A percentile compares a stretch with the other conserved stretches of the same genome.
These are phyloP conservation scores for Collybiopsis confluens DNA, from an alignment of 768 basidiomycete species.

Conservation along the genomic window DNA sequence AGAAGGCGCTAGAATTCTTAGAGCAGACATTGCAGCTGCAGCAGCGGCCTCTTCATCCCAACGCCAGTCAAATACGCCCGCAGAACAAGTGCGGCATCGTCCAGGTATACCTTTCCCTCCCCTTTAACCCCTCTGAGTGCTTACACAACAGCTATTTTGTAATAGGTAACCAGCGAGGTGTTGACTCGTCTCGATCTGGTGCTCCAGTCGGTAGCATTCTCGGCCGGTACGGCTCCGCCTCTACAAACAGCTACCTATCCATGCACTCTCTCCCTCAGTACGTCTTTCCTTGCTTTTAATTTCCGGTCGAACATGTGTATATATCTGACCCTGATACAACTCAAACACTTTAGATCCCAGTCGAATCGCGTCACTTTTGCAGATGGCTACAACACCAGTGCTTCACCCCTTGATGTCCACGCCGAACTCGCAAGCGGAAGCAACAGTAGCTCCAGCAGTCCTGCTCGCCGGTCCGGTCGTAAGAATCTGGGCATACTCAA, in stretches of 20 bases:
- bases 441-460: slow-evolving; percentile 8
- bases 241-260: slow-evolving; percentile 12
- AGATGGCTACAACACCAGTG: slow-evolving; percentile 33
- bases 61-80: slow-evolving; percentile 31
- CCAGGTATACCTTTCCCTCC: slow-evolving; percentile 31
- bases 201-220: slow-evolving; percentile 13
- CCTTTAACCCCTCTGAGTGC: background rate
- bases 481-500: slow-evolving; percentile 22
- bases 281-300: background rate
- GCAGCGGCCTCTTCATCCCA: slow-evolving; percentile 26
- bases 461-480: slow-evolving; percentile 26
- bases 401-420: slow-evolving; percentile 17
- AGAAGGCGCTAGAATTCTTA: slow-evolving; percentile 29
- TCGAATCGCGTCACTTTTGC: slow-evolving; percentile 24
- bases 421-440: slow-evolving; percentile 1
- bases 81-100: slow-evolving; percentile 42
- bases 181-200: slow-evolving; percentile 16
- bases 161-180: slow-evolving; percentile 19
- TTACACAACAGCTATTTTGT: slow-evolving; percentile 9
- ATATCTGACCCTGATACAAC: background rate
- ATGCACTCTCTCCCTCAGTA: slow-evolving; percentile 12
- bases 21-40: slow-evolving; percentile 19
- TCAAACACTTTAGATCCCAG: background rate
- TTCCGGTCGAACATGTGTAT: background rate
- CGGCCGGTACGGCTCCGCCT: slow-evolving; percentile 19